Evolutionary conservation across 257 asterid genomes (phyloP).

Genomic region (Parsonsia alboflavescens): DNA sequence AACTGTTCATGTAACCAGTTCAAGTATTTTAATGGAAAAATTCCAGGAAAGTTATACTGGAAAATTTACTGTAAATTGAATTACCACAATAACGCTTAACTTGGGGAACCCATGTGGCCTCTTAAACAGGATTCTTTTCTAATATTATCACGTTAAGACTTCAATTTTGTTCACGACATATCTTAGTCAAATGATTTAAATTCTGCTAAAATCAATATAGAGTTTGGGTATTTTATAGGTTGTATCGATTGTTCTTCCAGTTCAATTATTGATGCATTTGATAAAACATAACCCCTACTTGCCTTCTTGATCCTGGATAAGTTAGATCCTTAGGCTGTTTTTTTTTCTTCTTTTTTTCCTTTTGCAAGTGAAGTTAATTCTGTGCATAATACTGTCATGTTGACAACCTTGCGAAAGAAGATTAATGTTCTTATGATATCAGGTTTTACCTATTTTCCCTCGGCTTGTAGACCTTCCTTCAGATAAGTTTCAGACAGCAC

Average conservation of each 20-base stretch:
- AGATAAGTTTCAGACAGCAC: conserved; percentile 90
- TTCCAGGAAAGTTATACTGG: background rate
- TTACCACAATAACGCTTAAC: background rate
- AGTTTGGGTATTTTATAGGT: background rate
- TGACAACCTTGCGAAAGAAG: conserved; percentile 4
- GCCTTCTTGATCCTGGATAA: background rate
- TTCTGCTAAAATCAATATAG: background rate
- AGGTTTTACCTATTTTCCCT: conserved; percentile 93
- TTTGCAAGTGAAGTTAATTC: too few relatives aligned
- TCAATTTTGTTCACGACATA: background rate
- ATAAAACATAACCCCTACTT: background rate
- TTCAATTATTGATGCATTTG: background rate
- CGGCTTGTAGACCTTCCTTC: conserved; percentile 83
- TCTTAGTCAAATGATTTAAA: background rate
- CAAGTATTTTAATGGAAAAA: background rate
- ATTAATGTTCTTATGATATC: conserved; percentile 18
- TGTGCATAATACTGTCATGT: too few relatives aligned
- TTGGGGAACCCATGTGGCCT: background rate
- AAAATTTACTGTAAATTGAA: background rate
- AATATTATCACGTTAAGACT: background rate
- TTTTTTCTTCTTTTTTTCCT: too few relatives aligned
- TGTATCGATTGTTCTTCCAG: background rate
- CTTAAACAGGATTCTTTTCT: background rate
- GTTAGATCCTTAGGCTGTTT: too few relatives aligned
- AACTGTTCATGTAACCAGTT: background rate